Base-by-base conservation (phyloP, 139 green algal genomes). In the Chlorella sp. region DNA sequence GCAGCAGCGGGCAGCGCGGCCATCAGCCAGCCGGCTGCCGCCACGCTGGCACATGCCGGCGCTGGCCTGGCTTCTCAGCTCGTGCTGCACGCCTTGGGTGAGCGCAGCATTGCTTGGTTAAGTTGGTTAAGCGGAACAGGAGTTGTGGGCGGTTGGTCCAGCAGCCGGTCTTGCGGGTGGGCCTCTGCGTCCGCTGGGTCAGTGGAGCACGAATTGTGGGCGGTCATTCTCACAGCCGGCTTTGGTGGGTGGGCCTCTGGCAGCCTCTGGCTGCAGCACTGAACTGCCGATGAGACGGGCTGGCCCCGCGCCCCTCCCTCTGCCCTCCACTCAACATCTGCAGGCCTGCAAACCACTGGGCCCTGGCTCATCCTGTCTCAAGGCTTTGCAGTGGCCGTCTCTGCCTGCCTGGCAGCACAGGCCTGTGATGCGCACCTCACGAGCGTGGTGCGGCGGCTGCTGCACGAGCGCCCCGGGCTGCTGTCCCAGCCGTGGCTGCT, bases 341-440 rank as follows among this genome's bases (percentile, higher is more conserved):
- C 72, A 78, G 72, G 72, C 43, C 30, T 78, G 30, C 72, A 78
- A 11, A 78, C 72, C 72, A 78, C 72, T 1, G 72, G 72, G 11
- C 43, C 72, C 2, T 78, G 72, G 72, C 72, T 78, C 30, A 34
- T 78, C 24, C 60, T 78, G 8, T 60, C 43, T 30, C 72, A 78
- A 32, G 72, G 72, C 28, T 78, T 78, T 60, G 72, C 56, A 5
- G 72, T 78, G 30, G 72, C 72, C 0, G 72, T 44, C 2, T 58
- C 72, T 0, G 30, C 30, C 1, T 30, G 72, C 43, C 56, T n/a
- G 28, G 44, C 72, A 46, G 56, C 40, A 11, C 72, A 60, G 20
- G 56, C 43, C 43, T 78, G 72, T 17, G 32, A 32, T 17, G 40
- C 11, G 30, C 38, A 78, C 72, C 30, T 78, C 30, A 32, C 43